Base-by-base conservation (phyloP, 805 yeast species). In the Kuraishia borneana region DNA sequence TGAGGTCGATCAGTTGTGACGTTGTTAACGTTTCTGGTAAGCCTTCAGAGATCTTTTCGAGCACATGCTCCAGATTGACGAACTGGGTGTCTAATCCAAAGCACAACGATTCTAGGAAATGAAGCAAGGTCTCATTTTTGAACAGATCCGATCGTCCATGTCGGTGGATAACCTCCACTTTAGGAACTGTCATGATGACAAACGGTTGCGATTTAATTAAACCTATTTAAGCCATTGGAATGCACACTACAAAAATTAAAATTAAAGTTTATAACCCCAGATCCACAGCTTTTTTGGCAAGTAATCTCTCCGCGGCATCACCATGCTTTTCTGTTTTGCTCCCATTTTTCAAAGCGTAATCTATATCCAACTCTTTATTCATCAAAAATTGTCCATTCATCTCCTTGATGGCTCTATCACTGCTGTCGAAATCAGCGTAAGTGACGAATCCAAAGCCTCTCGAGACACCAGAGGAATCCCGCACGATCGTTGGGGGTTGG, bases 331-430 rank as follows among this genome's bases (percentile, higher is more conserved):
- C 73, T 6, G 37, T 43, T 38, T 68, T 65, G 14, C 63, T 68
- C 34, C 62, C 72, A 36, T 71, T 73, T 53, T 83, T 84, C 47
- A 65, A 74, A 0, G 95, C 92, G 50, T 85, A 87, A 21, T 70
- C 70, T 2, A 88, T 61, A 2, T 56, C 52, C 5, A 84, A 61
- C 20, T 69, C 70, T 39, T 63, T 63, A 51, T 83, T 85, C 73
- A 83, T 72, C 12, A 92, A 58, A 37, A 71, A 62, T 36, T 74
- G 76, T 2, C 80, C 78, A 43, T 83, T 64, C 76, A 89, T 68
- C 34, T 70, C 70, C 20, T 62, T 68, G 5, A 87, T 62, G 0
- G 92, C 96, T 18, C 50, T 48, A 52, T 89, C 96, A 34, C 89
- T 70, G 27, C 73, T 60, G 10, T 69, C 77, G 45, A 82, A 84